Conservation (phyloP, 148 eudicot genomes). For the Diospyros lotus region DNA sequence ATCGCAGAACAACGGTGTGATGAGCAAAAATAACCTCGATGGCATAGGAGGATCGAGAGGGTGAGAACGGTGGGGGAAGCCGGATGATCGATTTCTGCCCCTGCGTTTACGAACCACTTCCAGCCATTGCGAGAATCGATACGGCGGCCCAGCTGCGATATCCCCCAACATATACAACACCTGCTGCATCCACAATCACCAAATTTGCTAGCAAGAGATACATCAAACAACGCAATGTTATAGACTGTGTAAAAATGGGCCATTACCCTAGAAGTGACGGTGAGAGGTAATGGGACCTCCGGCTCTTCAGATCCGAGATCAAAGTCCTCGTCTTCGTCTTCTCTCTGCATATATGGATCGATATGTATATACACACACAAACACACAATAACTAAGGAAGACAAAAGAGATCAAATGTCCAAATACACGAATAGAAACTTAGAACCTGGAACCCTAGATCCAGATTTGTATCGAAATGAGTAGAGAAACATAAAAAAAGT, state of each 20-base stretch:
- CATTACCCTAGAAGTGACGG: constrained; percentile 86
- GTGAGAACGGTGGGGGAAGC: constrained; percentile 64
- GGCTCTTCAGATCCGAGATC: constrained; percentile 63
- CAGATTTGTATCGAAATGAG: background rate
- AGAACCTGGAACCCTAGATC: constrained; percentile 16
- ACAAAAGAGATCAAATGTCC: background rate
- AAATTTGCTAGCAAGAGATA: constrained; percentile 2
- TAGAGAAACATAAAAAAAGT: background rate
- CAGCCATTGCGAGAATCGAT: constrained; percentile 85
- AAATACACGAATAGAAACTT: background rate
- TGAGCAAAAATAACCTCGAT: constrained; percentile 45
- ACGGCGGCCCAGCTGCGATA: constrained; percentile 75
- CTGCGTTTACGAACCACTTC: constrained; percentile 92
- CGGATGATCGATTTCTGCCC: constrained; percentile 52
- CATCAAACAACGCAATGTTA: background rate
- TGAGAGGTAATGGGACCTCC: constrained; percentile 74
- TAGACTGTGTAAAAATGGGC: background rate
- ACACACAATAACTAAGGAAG: background rate
- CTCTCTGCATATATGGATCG: constrained; percentile 43
- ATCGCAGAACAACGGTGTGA: background rate
- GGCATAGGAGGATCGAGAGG: constrained; percentile 37
- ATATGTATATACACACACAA: constrained; percentile 7
- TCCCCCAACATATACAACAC: constrained; percentile 96
- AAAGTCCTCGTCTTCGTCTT: constrained; percentile 50
- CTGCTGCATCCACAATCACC: constrained; percentile 47